phyloP scores from a whole-genome alignment of 1,284 basidiomycete genomes.

The Rhodotorula sp. region DNA sequence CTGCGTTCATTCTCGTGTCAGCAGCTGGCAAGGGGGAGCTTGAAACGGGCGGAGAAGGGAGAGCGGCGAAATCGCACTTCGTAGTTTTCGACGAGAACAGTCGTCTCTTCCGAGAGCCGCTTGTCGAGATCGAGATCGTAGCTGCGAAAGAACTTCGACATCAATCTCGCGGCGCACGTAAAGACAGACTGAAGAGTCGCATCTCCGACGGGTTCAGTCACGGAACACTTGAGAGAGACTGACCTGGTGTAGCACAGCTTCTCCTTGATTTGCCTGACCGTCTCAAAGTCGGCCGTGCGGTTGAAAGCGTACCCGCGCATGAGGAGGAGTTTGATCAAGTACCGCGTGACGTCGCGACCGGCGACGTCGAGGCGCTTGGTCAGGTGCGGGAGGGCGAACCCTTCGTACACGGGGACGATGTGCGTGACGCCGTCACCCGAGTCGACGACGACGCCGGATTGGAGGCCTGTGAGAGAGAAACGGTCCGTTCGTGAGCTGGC shows the following conservation, averaged over 20 bases:
- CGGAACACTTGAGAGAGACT: constrained; percentile 31
- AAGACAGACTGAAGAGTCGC: not conserved
- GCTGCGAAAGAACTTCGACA: constrained; percentile 51
- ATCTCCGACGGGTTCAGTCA: not conserved
- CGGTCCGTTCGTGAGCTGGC: not conserved
- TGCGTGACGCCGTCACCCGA: constrained; percentile 99
- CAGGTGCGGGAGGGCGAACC: constrained; percentile 90
- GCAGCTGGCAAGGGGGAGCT: constrained; percentile 1
- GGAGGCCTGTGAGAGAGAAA: constrained; percentile 65
- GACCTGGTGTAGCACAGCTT: constrained; percentile 95
- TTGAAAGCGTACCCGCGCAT: constrained; percentile 99
- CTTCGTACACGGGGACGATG: constrained; percentile 97
- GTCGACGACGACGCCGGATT: constrained; percentile 97
- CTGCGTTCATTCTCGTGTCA: constrained; percentile 51
- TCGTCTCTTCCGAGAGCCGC: constrained; percentile 91
- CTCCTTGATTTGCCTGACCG: constrained; percentile 97
- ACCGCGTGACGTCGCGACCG: constrained; percentile 95
- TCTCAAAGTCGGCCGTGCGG: constrained; percentile 98
- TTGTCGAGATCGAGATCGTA: constrained; percentile 97
- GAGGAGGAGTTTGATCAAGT: constrained; percentile 95
- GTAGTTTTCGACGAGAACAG: constrained; percentile 92
- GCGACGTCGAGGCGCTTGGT: constrained; percentile 94
- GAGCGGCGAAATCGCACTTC: constrained; percentile 59
- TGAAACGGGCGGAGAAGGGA: not conserved
- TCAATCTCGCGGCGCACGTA: not conserved